Evolutionary conservation across 495 filamentous ascomycete species (phyloP).

Genomic region (Aspergillus wentii): DNA sequence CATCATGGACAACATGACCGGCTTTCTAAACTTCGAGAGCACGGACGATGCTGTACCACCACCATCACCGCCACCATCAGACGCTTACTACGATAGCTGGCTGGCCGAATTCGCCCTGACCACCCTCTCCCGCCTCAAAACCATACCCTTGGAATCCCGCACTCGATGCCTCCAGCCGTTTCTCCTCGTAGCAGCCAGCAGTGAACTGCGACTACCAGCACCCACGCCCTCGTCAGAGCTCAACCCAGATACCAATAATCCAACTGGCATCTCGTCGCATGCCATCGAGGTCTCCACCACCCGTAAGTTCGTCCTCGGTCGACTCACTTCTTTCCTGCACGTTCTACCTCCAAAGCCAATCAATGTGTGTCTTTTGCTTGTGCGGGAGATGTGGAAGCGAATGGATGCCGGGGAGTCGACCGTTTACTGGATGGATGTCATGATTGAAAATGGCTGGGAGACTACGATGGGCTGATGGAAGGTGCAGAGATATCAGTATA

Average conservation of each 20-base stretch:
- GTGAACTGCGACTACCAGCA: constrained; percentile 42
- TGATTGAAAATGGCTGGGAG: constrained; percentile 54
- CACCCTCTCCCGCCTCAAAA: constrained; percentile 45
- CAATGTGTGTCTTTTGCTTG: constrained; percentile 38
- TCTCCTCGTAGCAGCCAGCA: constrained; percentile 45
- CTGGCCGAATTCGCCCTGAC: constrained; percentile 50
- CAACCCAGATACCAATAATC: constrained; percentile 10
- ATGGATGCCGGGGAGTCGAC: constrained; percentile 39
- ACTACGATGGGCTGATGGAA: constrained; percentile 53
- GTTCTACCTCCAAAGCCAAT: constrained; percentile 51
- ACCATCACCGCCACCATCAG: constrained; percentile 6
- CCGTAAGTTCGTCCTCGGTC: constrained; percentile 41
- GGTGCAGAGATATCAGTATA: too few species aligned
- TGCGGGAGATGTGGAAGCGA: constrained; percentile 47
- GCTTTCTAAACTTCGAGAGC: constrained; percentile 10
- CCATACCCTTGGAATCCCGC: constrained; percentile 48
- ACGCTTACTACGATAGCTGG: constrained; percentile 35
- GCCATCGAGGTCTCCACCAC: constrained; percentile 44
- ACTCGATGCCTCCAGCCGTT: constrained; percentile 53
- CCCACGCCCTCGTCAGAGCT: constrained; percentile 8
- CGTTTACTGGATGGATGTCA: constrained; percentile 52
- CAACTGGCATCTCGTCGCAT: constrained; percentile 35
- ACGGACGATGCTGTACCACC: not conserved
- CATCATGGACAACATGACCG: constrained; percentile 14
- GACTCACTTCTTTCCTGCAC: constrained; percentile 41